These are phyloP conservation scores for Tuber aestivum DNA, from an alignment of 495 filamentous ascomycete genomes.

Conservation along the genomic window DNA sequence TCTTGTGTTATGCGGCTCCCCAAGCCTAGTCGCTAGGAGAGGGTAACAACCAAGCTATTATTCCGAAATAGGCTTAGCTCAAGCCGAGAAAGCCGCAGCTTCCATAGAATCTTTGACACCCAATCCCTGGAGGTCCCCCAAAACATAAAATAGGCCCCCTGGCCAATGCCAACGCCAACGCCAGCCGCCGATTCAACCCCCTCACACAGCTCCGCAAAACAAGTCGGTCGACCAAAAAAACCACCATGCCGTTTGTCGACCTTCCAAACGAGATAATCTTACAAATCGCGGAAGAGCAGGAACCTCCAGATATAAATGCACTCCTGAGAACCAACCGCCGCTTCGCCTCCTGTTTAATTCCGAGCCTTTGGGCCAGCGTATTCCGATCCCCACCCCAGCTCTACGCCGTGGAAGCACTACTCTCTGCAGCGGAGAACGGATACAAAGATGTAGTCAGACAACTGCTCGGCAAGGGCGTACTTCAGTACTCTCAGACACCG, in stretches of 20 bases:
- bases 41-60: neutral
- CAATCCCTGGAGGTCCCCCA: neutral
- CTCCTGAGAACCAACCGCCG: slow-evolving; percentile 11
- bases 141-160: neutral
- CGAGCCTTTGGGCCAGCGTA: slow-evolving; percentile 5
- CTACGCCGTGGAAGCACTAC: neutral
- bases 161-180: neutral
- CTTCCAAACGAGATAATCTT: slow-evolving; percentile 18
- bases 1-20: neutral
- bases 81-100: neutral
- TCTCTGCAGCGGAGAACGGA: neutral
- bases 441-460: neutral
- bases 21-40: neutral
- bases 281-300: neutral
- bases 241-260: slow-evolving; percentile 7
- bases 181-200: neutral
- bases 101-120: neutral
- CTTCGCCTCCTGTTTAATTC: neutral
- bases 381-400: neutral
- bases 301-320: slow-evolving; percentile 4
- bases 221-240: neutral
- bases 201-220: neutral
- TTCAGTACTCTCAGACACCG: slow-evolving; percentile 1
- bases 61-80: neutral
- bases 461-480: neutral